Base-by-base conservation (phyloP, 345 rosid genomes). In the Diplotaxis tenuifolia region DNA sequence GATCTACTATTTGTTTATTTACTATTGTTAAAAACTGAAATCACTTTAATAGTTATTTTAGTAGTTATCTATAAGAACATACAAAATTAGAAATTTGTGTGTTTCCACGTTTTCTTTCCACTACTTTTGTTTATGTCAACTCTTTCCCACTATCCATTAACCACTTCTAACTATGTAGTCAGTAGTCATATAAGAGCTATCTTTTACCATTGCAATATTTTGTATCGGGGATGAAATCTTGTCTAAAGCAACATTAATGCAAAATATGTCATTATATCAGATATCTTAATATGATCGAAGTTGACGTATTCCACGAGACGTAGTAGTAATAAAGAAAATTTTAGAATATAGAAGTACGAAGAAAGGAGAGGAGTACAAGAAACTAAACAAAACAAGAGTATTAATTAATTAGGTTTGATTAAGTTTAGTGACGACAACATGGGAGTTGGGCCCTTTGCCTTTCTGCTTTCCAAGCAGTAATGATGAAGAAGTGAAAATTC, bases 381-480 rank as follows among this genome's bases (percentile, higher is more conserved):
- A 75, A 67, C 50, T 3, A 58, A 47, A 12, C 15, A 12, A 38
- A 38, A 38, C 47, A 56, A 54, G 12, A 20, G 47, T 47, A 6
- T 47, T 47, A 47, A 15, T 47, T 42, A 42, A 42, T 66, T 38
- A 68, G 34, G 74, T 75, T 70, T 42, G 52, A 68, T 61, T 52
- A 38, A 52, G 63, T 60, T 42, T 12, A 5, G 71, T 70, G 75
- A 70, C 71, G 79, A 70, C 75, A 64, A 76, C 80, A 76, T 76
- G 53, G 74, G 80, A 76, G 34, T 70, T 64, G 75, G 71, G 49
- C 79, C 66, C 66, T 70, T 31, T 62, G 71, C 70, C 70, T 29
- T 76, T 76, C 55, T 75, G 29, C 75, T 76, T 76, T 76, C 62
- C 71, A 63, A 56, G 25, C 67, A 70, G 75, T 65, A 76, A 76